A percentile compares a stretch with the other conserved stretches of the same genome.
Conservation (phyloP, 768 basidiomycete species). For the Suillus cothurnatus region DNA sequence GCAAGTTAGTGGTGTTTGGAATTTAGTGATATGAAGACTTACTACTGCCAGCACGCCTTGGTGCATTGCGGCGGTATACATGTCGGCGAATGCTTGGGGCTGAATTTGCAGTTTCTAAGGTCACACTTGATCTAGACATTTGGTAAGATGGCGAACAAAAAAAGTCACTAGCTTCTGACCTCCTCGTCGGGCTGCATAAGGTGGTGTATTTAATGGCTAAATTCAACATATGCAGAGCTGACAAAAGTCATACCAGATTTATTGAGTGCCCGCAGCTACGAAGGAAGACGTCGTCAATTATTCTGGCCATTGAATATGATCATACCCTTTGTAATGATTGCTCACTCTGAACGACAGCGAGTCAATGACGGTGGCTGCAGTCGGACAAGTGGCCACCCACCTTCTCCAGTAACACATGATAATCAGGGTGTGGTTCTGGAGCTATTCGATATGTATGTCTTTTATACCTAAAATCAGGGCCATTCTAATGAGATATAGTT, state of each 20-base stretch:
- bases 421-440: constrained; percentile 12
- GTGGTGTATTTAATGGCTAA: neutral
- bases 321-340: constrained; percentile 55
- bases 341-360: constrained; percentile 45
- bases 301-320: constrained; percentile 6
- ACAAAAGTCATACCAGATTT: constrained; percentile 41
- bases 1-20: constrained; percentile 14
- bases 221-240: neutral
- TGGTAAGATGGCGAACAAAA: constrained; percentile 7
- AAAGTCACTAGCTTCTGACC: constrained; percentile 30
- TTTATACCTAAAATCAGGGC: constrained; percentile 29
- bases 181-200: constrained; percentile 57
- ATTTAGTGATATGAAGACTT: constrained; percentile 27
- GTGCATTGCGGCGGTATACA: constrained; percentile 56
- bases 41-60: constrained; percentile 74
- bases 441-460: constrained; percentile 13
- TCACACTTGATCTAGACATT: constrained; percentile 62
- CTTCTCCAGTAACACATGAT: constrained; percentile 63
- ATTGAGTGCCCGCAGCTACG: constrained; percentile 57
- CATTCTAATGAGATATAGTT: constrained; percentile 15
- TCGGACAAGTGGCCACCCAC: constrained; percentile 37
- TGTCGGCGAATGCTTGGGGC: constrained; percentile 50
- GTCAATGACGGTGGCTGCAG: constrained; percentile 23
- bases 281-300: constrained; percentile 10
- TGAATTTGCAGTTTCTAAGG: constrained; percentile 62